These are phyloP conservation scores for Pseudogymnoascus sp. DNA, from an alignment of 2,329 filamentous ascomycete species.

Conservation along the genomic window DNA sequence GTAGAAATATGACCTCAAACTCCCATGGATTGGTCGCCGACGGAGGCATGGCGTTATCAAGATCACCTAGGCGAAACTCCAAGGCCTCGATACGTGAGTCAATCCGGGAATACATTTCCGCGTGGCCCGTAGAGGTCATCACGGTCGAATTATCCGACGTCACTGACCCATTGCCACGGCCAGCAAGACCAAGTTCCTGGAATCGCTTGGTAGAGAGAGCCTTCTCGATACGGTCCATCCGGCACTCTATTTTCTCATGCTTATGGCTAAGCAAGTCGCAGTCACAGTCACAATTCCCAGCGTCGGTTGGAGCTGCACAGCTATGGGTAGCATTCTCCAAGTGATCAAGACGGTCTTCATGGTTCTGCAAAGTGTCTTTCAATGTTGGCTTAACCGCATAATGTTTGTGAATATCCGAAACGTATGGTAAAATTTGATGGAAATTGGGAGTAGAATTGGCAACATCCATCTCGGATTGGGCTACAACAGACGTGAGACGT, in stretches of 20 bases:
- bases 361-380: constrained; percentile 42
- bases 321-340: constrained; percentile 60
- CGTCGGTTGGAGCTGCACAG: constrained; percentile 34
- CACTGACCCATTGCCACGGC: constrained; percentile 26
- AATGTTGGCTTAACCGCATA: constrained; percentile 9
- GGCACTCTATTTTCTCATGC: constrained; percentile 18
- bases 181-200: constrained; percentile 32
- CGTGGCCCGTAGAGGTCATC: constrained; percentile 30
- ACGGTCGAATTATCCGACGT: constrained; percentile 32
- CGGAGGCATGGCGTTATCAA: constrained; percentile 39
- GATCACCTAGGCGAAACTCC: constrained; percentile 32
- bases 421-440: constrained; percentile 9
- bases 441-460: not conserved
- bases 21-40: constrained; percentile 60
- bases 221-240: constrained; percentile 51
- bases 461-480: constrained; percentile 3
- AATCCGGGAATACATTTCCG: constrained; percentile 36
- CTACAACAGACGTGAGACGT: not conserved
- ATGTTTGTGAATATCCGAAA: constrained; percentile 11
- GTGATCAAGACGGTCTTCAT: constrained; percentile 58
- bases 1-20: constrained; percentile 68
- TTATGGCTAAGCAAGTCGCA: constrained; percentile 4
- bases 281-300: constrained; percentile 6
- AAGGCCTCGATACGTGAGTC: constrained; percentile 39
- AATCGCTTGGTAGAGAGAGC: constrained; percentile 25